Evolutionary conservation across 2,329 filamentous ascomycete genomes (phyloP).

Genomic region (Graphiopsis chlorocephala): DNA sequence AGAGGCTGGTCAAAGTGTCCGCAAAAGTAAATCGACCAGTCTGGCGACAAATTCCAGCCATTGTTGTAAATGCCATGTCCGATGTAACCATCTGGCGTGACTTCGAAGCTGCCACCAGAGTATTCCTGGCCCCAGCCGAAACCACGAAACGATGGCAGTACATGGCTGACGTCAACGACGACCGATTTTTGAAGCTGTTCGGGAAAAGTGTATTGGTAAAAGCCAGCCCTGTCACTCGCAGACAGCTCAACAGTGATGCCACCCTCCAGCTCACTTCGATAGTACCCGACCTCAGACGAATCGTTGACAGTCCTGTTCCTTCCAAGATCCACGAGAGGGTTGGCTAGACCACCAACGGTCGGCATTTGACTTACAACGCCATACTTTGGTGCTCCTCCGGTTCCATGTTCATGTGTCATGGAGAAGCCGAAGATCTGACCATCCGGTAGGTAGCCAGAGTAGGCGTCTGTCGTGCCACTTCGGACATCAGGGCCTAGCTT

Average conservation of each 20-base stretch:
- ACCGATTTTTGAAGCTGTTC: conserved; percentile 41
- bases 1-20: conserved; percentile 53
- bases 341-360: conserved; percentile 19
- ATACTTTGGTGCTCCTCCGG: conserved; percentile 68
- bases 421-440: conserved; percentile 28
- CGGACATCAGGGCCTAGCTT: conserved; percentile 41
- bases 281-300: conserved; percentile 58
- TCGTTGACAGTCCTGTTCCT: conserved; percentile 32
- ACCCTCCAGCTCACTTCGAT: conserved; percentile 54
- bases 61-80: conserved; percentile 61
- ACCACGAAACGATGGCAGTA: conserved; percentile 52
- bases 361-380: conserved; percentile 35
- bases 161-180: conserved; percentile 63
- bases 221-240: conserved; percentile 55
- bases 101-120: conserved; percentile 54
- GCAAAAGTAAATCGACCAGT: conserved; percentile 62
- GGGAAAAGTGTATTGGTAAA: conserved; percentile 61
- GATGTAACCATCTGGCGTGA: conserved; percentile 50
- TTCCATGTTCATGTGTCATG: conserved; percentile 65
- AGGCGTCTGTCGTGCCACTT: conserved; percentile 33
- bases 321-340: conserved; percentile 23
- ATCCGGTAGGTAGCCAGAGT: conserved; percentile 37
- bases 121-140: conserved; percentile 59
- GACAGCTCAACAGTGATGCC: conserved; percentile 58
- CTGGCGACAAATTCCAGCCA: conserved; percentile 60